These are phyloP conservation scores for Neofusicoccum sp. DNA, from an alignment of 2,329 filamentous ascomycete genomes.

Conservation along the genomic window DNA sequence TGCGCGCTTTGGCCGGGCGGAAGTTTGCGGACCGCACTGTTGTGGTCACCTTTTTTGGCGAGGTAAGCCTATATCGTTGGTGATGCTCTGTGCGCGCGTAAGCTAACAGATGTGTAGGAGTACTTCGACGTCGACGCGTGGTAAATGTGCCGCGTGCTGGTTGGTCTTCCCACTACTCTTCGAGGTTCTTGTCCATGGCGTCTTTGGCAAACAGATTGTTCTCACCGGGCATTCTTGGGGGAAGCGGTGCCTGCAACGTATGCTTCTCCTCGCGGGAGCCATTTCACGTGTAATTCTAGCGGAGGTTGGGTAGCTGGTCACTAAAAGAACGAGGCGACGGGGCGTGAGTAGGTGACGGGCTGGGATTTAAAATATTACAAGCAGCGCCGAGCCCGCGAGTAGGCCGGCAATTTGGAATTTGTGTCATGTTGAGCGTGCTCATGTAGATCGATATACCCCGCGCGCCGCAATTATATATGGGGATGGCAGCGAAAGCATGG, in stretches of 20 bases:
- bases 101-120: slow-evolving; percentile 18
- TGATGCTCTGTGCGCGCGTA: not conserved
- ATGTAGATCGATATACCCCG: slow-evolving; percentile 14
- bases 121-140: slow-evolving; percentile 22
- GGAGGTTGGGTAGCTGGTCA: slow-evolving; percentile 14
- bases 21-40: slow-evolving; percentile 97
- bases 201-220: slow-evolving; percentile 10
- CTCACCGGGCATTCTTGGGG: slow-evolving; percentile 1
- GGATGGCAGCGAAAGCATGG: not conserved
- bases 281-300: slow-evolving; percentile 16
- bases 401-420: slow-evolving; percentile 6
- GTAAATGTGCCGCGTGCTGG: not conserved
- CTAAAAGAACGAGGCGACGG: slow-evolving; percentile 9
- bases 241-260: not conserved
- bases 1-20: slow-evolving; percentile 85
- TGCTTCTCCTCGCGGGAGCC: slow-evolving; percentile 4
- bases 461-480: not conserved
- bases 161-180: not conserved
- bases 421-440: slow-evolving; percentile 10
- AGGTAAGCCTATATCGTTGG: slow-evolving; percentile 55
- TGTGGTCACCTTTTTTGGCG: slow-evolving; percentile 92
- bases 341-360: slow-evolving; percentile 2
- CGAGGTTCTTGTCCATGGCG: not conserved
- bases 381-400: not conserved
- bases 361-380: not conserved